A percentile compares a stretch with the other conserved stretches of the same genome.
phyloP scores from a whole-genome alignment of 2,329 filamentous ascomycete genomes.

The Amylocarpus encephaloides region DNA sequence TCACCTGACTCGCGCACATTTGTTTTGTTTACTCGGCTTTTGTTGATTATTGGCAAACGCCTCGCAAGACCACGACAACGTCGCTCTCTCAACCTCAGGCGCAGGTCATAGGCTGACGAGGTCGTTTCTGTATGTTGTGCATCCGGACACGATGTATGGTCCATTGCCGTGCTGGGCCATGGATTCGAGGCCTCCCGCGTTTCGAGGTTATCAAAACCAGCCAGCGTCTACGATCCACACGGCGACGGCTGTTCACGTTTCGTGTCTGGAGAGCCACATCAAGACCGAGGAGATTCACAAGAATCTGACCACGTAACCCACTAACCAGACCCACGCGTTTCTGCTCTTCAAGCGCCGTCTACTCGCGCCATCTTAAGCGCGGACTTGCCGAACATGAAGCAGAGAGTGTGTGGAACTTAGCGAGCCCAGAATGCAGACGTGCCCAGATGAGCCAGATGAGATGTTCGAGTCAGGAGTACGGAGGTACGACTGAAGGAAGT shows the following conservation, averaged over 20 bases:
- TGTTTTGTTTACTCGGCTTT: neutral
- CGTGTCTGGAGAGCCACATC: no score
- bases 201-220: neutral
- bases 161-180: neutral
- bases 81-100: no score
- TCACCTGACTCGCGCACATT: no score
- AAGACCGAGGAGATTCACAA: no score
- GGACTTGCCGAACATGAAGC: neutral
- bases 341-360: neutral
- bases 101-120: no score
- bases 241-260: no score
- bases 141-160: neutral
- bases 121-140: constrained; percentile 2
- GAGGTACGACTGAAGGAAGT: no score
- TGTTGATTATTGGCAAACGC: neutral
- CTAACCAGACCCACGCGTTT: no score
- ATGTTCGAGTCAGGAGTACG: neutral
- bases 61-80: no score
- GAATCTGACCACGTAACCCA: no score
- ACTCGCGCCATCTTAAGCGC: neutral
- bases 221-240: no score
- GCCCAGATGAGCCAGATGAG: neutral
- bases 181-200: neutral
- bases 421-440: neutral
- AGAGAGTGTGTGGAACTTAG: neutral